A percentile compares a stretch with the other conserved stretches of the same genome.
phyloP scores from a whole-genome alignment of 2,329 filamentous ascomycete genomes.

The Aspergillus jensenii region DNA sequence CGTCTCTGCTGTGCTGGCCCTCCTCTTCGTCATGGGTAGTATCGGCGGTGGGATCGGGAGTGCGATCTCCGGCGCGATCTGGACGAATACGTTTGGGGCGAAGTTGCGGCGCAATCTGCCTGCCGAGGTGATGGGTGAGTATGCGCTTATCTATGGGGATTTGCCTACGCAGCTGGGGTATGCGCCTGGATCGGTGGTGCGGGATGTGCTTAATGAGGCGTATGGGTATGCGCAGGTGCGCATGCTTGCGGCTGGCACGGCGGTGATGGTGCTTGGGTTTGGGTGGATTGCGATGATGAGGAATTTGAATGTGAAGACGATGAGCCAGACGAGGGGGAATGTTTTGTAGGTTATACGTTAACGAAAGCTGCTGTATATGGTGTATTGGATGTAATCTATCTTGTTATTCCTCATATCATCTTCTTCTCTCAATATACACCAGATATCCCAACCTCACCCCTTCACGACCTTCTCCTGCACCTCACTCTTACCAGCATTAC shows the following conservation, averaged over 20 bases:
- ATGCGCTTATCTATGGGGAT: conserved; percentile 10
- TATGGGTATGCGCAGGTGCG: conserved; percentile 58
- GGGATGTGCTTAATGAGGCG: conserved; percentile 59
- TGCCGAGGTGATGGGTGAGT: conserved; percentile 4
- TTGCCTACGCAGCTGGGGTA: conserved; percentile 27
- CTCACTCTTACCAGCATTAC: background rate
- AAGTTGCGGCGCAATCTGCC: conserved; percentile 34
- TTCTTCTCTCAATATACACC: too few species aligned
- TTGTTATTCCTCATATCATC: too few species aligned
- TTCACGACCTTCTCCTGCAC: too few species aligned
- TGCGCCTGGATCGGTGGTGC: conserved; percentile 42
- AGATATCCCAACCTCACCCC: too few species aligned
- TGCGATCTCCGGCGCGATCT: conserved; percentile 60
- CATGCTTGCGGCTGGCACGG: conserved; percentile 54
- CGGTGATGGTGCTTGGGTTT: conserved; percentile 45
- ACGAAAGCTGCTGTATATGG: too few species aligned
- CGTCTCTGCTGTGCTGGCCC: conserved; percentile 55
- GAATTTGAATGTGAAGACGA: conserved; percentile 52
- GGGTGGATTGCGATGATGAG: conserved; percentile 49
- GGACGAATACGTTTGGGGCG: conserved; percentile 56
- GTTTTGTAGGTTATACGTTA: background rate
- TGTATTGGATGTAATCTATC: too few species aligned
- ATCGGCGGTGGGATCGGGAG: conserved; percentile 56
- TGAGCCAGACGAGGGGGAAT: conserved; percentile 52
- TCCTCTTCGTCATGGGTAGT: conserved; percentile 55